Evolutionary conservation across 305 asterid genomes (phyloP), one percentile per base, ranked within the genome.

Genomic region (Lippia alba): DNA sequence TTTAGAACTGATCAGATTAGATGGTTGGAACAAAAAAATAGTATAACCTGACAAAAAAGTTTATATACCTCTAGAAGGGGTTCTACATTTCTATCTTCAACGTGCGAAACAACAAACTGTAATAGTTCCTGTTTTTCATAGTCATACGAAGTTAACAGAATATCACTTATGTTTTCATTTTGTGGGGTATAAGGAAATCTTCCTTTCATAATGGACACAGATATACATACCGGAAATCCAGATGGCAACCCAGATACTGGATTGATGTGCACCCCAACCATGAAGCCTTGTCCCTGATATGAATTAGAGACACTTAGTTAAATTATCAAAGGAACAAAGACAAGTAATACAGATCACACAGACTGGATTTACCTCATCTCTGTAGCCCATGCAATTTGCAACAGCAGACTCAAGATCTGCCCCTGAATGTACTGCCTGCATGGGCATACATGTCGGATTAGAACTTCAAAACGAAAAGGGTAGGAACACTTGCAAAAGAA

Each of bases 401-500:
- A 91, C 82, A 54, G 99, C 97, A 69, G 97, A 88, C 77, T 95
- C 99, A 66, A 95, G 96, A 88, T 95, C 98, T 63, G 99, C 98
- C 34, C 99, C 99, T 76, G 99, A 95, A 85, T 95, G 99, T 79
- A 95, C 99, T 15, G 99, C 99, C 99, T 95, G 94, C 83, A 78
- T 17, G 11, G 15, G 61, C 70, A 58, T 66, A 72, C 51, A 48
- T 40, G 48, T 61, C 33, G 49, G 44, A 56, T 33, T 77, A 60
- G 66, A 46, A 32, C 2, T 67, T 58, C 61, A 24, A 66, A 60
- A 62, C 59, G 62, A 67, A 70, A 36, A 62, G 32, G 41, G 33
- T 69, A 45, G 74, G 9, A 30, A 41, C 55, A 36, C 60, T n/a
- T 19, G 33, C 40, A 30, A 40, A 70, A 70, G 12, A 17, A 15